Evolutionary conservation across 2,329 filamentous ascomycete genomes (phyloP).

Genomic region (Trichophyton benhamiae): DNA sequence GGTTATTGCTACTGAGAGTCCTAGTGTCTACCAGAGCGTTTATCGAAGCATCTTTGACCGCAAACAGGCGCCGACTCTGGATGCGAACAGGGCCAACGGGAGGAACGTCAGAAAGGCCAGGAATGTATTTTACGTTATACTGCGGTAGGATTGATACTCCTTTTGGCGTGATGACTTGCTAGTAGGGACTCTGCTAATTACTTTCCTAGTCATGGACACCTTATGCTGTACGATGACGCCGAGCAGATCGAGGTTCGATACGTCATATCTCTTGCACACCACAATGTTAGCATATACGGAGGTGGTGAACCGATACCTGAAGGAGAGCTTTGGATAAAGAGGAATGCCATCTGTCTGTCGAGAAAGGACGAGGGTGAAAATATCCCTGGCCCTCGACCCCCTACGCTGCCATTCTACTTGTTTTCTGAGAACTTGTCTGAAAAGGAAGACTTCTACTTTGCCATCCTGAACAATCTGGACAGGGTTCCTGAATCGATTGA

Average conservation of each 20-base stretch:
- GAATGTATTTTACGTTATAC: constrained; percentile 86
- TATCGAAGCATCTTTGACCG: constrained; percentile 92
- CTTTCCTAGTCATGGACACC: constrained; percentile 64
- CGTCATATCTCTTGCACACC: constrained; percentile 83
- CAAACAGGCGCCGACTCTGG: constrained; percentile 47
- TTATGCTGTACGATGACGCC: constrained; percentile 95
- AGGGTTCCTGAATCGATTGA: constrained; percentile 47
- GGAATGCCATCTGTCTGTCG: constrained; percentile 75
- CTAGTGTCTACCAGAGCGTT: constrained; percentile 96
- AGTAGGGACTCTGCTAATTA: neutral
- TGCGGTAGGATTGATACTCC: constrained; percentile 48
- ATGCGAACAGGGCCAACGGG: constrained; percentile 38
- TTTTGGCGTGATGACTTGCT: neutral
- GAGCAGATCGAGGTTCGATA: constrained; percentile 93
- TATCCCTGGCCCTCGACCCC: constrained; percentile 30
- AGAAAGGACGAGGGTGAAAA: constrained; percentile 47
- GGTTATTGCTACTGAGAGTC: constrained; percentile 66
- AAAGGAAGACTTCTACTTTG: constrained; percentile 97
- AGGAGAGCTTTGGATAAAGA: constrained; percentile 89
- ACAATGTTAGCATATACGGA: constrained; percentile 71
- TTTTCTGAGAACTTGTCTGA: constrained; percentile 93
- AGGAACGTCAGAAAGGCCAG: constrained; percentile 50
- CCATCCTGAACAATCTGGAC: constrained; percentile 73
- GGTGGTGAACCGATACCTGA: constrained; percentile 70
- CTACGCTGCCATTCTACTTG: constrained; percentile 76